phyloP scores from a whole-genome alignment of 1,139 yeast species.

The Kazachstania sp. region DNA sequence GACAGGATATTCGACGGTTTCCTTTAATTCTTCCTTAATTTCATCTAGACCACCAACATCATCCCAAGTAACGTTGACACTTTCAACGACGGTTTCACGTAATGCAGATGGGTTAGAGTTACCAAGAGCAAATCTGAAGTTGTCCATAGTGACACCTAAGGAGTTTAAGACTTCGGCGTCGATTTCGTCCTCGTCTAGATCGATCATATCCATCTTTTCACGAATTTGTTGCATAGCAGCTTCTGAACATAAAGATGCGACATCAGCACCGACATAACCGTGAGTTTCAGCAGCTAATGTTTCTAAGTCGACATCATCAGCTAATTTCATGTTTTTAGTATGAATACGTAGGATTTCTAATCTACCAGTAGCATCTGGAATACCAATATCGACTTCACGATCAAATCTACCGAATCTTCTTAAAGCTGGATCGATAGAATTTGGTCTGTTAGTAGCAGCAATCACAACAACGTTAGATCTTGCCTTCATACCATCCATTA shows the following conservation, averaged over 20 bases:
- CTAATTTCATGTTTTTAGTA: slow-evolving; percentile 96
- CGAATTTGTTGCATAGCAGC: slow-evolving; percentile 99
- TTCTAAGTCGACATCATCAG: slow-evolving; percentile 91
- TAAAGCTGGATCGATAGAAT: slow-evolving; percentile 95
- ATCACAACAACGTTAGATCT: slow-evolving; percentile 94
- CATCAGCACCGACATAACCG: slow-evolving; percentile 97
- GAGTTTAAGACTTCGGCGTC: slow-evolving; percentile 97
- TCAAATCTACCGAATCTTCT: slow-evolving; percentile 99
- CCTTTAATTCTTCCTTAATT: slow-evolving; percentile 93
- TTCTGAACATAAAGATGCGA: slow-evolving; percentile 92
- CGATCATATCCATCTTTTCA: slow-evolving; percentile 98
- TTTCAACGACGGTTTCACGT: slow-evolving; percentile 98
- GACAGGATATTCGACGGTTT: slow-evolving; percentile 97
- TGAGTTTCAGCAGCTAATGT: slow-evolving; percentile 86
- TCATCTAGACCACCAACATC: slow-evolving; percentile 84
- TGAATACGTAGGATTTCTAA: slow-evolving; percentile 87
- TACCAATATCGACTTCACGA: slow-evolving; percentile 97
- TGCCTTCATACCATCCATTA: slow-evolving; percentile 99
- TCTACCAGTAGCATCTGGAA: slow-evolving; percentile 98
- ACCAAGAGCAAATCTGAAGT: slow-evolving; percentile 95
- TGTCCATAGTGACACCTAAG: slow-evolving; percentile 97
- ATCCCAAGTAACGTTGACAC: slow-evolving; percentile 92
- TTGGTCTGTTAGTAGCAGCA: slow-evolving; percentile 94
- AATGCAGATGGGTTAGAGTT: slow-evolving; percentile 98
- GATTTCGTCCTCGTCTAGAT: slow-evolving; percentile 90